phyloP scores from a whole-genome alignment of 768 basidiomycete species.

The Kwoniella sp. region DNA sequence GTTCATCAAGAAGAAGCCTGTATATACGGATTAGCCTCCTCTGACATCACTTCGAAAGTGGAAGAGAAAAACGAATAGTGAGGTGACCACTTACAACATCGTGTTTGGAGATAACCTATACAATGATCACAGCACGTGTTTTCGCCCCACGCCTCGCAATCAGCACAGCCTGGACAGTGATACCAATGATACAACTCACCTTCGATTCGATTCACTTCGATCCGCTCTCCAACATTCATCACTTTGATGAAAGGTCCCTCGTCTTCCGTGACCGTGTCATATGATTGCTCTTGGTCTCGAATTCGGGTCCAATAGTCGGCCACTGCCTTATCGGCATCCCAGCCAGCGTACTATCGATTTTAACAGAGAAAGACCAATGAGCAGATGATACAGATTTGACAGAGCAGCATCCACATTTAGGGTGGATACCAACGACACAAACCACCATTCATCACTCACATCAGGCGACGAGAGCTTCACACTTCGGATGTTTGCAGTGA shows the following conservation, averaged over 20 bases:
- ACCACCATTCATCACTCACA: slow-evolving; percentile 61
- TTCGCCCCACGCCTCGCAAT: background rate
- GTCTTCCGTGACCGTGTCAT: slow-evolving; percentile 87
- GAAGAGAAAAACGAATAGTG: no score
- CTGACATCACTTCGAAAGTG: no score
- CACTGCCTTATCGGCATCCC: slow-evolving; percentile 90
- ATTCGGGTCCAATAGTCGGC: slow-evolving; percentile 91
- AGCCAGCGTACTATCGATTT: slow-evolving; percentile 79
- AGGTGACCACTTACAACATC: slow-evolving; percentile 70
- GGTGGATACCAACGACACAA: background rate
- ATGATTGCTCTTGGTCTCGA: slow-evolving; percentile 77
- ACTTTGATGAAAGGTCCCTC: slow-evolving; percentile 94
- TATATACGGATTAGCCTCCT: no score
- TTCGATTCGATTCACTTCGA: slow-evolving; percentile 73
- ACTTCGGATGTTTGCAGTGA: slow-evolving; percentile 88
- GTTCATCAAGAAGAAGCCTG: slow-evolving; percentile 92
- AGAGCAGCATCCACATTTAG: background rate
- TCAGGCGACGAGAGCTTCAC: slow-evolving; percentile 99
- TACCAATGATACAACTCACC: slow-evolving; percentile 32
- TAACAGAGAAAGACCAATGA: background rate
- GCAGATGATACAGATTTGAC: background rate
- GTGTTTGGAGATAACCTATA: slow-evolving; percentile 64
- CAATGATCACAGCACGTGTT: background rate
- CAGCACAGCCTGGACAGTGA: background rate
- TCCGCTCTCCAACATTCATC: slow-evolving; percentile 94